phyloP scores from a whole-genome alignment of 2,329 filamentous ascomycete genomes.

The Botrytis tulipae region DNA sequence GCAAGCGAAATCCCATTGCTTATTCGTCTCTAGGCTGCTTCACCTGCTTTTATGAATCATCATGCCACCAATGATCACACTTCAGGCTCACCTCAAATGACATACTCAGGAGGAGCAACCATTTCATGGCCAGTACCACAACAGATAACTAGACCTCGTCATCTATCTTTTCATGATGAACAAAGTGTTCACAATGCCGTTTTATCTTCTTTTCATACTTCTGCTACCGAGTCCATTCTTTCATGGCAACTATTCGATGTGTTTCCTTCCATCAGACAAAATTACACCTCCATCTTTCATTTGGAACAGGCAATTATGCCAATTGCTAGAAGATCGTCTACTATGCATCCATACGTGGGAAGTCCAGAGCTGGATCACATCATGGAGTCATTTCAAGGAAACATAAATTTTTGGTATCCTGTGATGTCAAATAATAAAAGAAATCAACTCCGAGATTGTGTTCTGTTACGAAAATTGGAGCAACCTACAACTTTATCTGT shows the following conservation, averaged over 20 bases:
- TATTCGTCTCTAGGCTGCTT: conserved; percentile 5
- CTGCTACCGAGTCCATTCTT: conserved; percentile 51
- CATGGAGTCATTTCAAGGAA: conserved; percentile 46
- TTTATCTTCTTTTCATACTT: conserved; percentile 50
- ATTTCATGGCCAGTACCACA: background rate
- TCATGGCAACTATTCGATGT: conserved; percentile 51
- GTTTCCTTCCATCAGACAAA: conserved; percentile 45
- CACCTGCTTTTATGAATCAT: background rate
- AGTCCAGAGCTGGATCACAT: conserved; percentile 44
- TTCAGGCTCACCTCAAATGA: conserved; percentile 8
- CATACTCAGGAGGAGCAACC: background rate
- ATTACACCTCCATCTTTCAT: conserved; percentile 48
- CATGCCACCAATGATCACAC: background rate
- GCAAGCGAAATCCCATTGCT: background rate
- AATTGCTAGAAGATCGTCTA: conserved; percentile 39
- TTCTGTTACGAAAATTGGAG: background rate
- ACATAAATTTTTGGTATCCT: conserved; percentile 54
- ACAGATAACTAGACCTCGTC: background rate
- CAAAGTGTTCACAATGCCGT: conserved; percentile 45
- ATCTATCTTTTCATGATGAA: conserved; percentile 9
- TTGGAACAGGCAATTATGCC: conserved; percentile 46
- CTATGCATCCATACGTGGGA: conserved; percentile 46
- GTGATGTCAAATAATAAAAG: conserved; percentile 46
- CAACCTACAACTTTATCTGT: conserved; percentile 34
- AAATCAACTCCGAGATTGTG: background rate